Percentiles rank a stretch among this genome's conserved stretches.
phyloP scores from a whole-genome alignment of 495 filamentous ascomycete species.

The Talaromyces ruber region DNA sequence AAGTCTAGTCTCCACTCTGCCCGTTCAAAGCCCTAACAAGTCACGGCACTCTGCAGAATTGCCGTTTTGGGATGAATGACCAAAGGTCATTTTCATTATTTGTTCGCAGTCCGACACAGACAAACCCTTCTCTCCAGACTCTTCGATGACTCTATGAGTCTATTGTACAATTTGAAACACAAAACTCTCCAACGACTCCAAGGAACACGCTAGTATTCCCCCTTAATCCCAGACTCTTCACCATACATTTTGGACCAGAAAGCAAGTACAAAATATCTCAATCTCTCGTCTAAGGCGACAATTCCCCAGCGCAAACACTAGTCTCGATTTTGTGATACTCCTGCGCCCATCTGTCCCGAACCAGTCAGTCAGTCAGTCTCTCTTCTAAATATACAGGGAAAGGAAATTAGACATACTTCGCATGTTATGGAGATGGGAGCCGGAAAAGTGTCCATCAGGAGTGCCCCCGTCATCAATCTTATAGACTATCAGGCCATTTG shows the following conservation, averaged over 20 bases:
- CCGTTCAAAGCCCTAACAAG: background rate
- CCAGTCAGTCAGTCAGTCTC: too few species aligned
- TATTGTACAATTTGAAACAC: background rate
- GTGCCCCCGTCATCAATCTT: slow-evolving; percentile 1
- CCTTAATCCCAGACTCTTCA: background rate
- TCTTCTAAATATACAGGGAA: too few species aligned
- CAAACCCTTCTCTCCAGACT: background rate
- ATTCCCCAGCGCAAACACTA: background rate
- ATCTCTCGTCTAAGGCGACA: background rate
- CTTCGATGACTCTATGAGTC: background rate
- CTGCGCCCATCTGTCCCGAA: background rate
- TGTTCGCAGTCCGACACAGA: too few species aligned
- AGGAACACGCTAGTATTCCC: background rate
- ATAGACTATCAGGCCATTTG: background rate
- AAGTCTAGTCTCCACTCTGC: background rate
- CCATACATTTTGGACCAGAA: background rate
- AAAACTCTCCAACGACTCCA: background rate
- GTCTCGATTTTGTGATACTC: slow-evolving; percentile 1
- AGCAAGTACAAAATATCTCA: background rate
- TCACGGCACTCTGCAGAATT: background rate
- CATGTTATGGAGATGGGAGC: slow-evolving; percentile 27
- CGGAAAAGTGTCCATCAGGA: background rate
- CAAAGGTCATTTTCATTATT: background rate
- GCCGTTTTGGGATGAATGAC: background rate
- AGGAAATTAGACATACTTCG: slow-evolving; percentile 31